phyloP scores from a whole-genome alignment of 1,139 yeast species.

The Suhomyces taliae region DNA sequence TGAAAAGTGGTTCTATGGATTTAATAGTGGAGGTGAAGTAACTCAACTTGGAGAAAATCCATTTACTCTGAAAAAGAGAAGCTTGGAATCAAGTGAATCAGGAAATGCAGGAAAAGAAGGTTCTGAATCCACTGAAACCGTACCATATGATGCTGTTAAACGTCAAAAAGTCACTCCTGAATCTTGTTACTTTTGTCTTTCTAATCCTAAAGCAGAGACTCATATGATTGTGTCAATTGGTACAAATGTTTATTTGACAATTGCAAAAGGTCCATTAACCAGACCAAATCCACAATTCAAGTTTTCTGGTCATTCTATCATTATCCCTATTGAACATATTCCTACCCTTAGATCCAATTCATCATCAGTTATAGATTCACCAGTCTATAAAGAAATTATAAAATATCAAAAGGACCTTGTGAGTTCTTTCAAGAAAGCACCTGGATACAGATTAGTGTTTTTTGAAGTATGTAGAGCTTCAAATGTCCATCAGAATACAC shows the following conservation, averaged over 20 bases:
- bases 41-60: conserved; percentile 36
- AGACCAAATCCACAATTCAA: conserved; percentile 42
- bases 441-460: conserved; percentile 47
- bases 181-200: conserved; percentile 79
- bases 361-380: conserved; percentile 17
- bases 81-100: background rate
- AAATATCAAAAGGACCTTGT: conserved; percentile 47
- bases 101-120: background rate
- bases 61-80: conserved; percentile 18
- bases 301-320: conserved; percentile 79
- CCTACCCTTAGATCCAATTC: conserved; percentile 41
- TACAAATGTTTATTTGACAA: conserved; percentile 62
- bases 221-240: conserved; percentile 84
- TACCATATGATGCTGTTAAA: background rate
- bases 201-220: conserved; percentile 74
- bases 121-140: background rate
- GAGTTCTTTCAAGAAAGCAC: conserved; percentile 41
- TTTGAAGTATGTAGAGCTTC: conserved; percentile 60
- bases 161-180: conserved; percentile 43
- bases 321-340: conserved; percentile 79
- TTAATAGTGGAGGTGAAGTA: conserved; percentile 34
- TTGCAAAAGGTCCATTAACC: conserved; percentile 86
- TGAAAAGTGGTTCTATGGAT: conserved; percentile 75
- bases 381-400: conserved; percentile 28
- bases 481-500: conserved; percentile 67